Conservation (phyloP, 2,329 filamentous ascomycete species). For the Aspergillus pseudoterreus region DNA sequence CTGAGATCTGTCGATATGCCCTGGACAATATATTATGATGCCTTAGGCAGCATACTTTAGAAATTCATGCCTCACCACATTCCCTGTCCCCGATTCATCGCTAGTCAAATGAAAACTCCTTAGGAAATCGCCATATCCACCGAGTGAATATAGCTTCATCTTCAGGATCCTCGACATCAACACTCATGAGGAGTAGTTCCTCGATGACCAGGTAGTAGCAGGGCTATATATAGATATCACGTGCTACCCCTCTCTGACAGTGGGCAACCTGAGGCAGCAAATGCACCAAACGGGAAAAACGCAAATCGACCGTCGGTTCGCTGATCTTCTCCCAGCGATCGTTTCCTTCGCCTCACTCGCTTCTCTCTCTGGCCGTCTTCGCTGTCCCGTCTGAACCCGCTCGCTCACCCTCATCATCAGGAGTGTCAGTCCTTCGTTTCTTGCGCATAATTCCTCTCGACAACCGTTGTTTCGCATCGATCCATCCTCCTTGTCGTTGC, state of each 20-base stretch:
- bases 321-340: background rate
- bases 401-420: background rate
- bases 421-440: conserved; percentile 2
- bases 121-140: too few species aligned
- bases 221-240: conserved; percentile 1
- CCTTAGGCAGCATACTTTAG: too few species aligned
- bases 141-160: too few species aligned
- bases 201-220: too few species aligned
- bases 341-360: background rate
- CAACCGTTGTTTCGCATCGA: conserved; percentile 3
- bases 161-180: too few species aligned
- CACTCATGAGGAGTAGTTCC: too few species aligned
- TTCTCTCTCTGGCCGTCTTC: background rate
- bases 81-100: too few species aligned
- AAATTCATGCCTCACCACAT: too few species aligned
- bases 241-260: background rate
- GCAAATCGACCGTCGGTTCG: background rate
- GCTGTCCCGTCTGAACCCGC: background rate
- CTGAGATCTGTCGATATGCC: too few species aligned
- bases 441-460: background rate
- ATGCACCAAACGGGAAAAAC: background rate
- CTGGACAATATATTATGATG: too few species aligned
- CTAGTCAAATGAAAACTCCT: too few species aligned
- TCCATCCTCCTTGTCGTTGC: conserved; percentile 8
- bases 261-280: background rate